Evolutionary conservation across 2,329 filamentous ascomycete species (phyloP).

Genomic region (Claviceps sp.): DNA sequence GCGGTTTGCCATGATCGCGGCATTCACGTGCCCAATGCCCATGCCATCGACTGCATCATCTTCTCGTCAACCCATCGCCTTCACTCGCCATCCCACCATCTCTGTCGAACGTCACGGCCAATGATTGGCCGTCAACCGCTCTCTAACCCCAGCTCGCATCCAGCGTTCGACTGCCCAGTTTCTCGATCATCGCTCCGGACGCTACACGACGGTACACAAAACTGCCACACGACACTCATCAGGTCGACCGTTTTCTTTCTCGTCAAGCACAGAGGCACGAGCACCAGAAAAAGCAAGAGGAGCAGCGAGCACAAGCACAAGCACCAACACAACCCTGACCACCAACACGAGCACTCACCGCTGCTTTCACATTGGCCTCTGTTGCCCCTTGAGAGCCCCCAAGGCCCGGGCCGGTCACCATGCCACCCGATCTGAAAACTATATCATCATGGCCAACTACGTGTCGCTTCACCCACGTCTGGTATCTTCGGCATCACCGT

Average conservation of each 20-base stretch:
- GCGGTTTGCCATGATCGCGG: too few species aligned
- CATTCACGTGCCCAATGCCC: too few species aligned
- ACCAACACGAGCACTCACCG: not conserved
- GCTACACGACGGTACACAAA: not conserved
- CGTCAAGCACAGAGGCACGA: not conserved
- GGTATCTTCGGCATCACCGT: slow-evolving; percentile 18
- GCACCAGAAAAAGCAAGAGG: not conserved
- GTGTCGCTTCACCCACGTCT: slow-evolving; percentile 18
- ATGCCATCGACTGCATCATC: not conserved
- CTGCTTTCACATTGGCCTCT: not conserved
- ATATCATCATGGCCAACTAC: slow-evolving; percentile 20
- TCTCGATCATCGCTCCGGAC: not conserved
- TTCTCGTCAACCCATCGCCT: not conserved
- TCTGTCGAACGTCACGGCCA: not conserved
- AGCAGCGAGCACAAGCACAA: too few species aligned
- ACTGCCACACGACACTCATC: not conserved
- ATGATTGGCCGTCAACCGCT: not conserved
- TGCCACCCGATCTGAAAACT: slow-evolving; percentile 15
- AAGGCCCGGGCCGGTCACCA: slow-evolving; percentile 9
- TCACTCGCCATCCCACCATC: not conserved
- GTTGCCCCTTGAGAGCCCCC: not conserved
- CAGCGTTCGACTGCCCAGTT: not conserved
- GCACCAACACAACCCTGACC: too few species aligned
- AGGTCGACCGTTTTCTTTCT: not conserved
- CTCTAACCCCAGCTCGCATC: not conserved